A percentile compares a stretch with the other conserved stretches of the same genome.
These are phyloP conservation scores for Sphagnum magellanicum DNA, from an alignment of 228 moss, liverwort and hornwort genomes.

Conservation along the genomic window DNA sequence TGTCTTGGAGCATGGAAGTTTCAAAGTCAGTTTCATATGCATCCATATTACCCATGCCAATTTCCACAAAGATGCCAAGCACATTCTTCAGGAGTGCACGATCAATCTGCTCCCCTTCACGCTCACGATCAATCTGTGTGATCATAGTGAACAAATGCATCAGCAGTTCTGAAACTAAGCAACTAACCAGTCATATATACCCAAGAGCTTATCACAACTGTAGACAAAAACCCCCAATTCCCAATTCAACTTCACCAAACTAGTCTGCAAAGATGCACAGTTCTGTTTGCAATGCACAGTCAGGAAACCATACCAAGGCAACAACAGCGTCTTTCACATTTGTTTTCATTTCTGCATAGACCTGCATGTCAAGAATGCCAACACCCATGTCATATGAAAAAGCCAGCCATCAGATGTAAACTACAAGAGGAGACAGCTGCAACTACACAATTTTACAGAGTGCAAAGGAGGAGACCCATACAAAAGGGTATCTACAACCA, in stretches of 20 bases:
- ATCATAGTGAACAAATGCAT: not conserved
- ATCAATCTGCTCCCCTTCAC: slow-evolving; percentile 98
- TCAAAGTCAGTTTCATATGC: slow-evolving; percentile 91
- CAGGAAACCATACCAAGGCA: slow-evolving; percentile 49
- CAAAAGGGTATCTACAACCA: not conserved
- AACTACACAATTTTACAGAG: not conserved
- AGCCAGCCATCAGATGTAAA: not conserved
- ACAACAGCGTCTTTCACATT: slow-evolving; percentile 97
- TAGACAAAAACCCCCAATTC: too few relatives aligned
- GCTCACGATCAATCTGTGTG: slow-evolving; percentile 82
- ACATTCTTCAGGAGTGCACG: slow-evolving; percentile 96
- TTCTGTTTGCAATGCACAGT: not conserved
- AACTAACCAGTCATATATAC: too few relatives aligned
- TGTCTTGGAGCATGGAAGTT: slow-evolving; percentile 82
- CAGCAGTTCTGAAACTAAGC: too few relatives aligned
- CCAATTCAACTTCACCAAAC: too few relatives aligned
- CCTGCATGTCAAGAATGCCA: slow-evolving; percentile 28
- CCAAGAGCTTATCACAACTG: too few relatives aligned
- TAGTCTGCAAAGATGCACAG: not conserved
- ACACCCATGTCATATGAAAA: not conserved
- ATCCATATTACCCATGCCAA: slow-evolving; percentile 97
- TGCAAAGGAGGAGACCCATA: not conserved
- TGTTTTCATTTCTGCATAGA: slow-evolving; percentile 95
- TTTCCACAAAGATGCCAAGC: slow-evolving; percentile 96
- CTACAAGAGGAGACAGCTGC: not conserved